These are phyloP conservation scores for Aspergillus piperis DNA, from an alignment of 2,329 filamentous ascomycete species.

Conservation along the genomic window DNA sequence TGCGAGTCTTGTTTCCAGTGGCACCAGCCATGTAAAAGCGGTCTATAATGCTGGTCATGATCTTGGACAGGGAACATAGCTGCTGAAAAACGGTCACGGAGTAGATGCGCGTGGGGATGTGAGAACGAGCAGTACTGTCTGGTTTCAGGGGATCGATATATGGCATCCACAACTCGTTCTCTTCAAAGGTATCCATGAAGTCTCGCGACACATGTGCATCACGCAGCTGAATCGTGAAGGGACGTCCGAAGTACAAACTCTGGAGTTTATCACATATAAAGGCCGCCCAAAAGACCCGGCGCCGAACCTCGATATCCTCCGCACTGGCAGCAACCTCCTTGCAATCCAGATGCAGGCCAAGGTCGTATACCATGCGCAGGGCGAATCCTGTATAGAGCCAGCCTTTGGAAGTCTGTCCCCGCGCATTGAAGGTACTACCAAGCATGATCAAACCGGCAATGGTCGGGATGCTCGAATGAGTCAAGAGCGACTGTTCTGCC, in stretches of 20 bases:
- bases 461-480: slow-evolving; percentile 7
- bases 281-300: slow-evolving; percentile 36
- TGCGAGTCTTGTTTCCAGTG: slow-evolving; percentile 25
- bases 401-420: slow-evolving; percentile 9
- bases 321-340: slow-evolving; percentile 7
- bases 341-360: slow-evolving; percentile 50
- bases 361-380: slow-evolving; percentile 55
- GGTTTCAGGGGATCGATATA: slow-evolving; percentile 15
- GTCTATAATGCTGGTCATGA: slow-evolving; percentile 43
- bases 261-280: slow-evolving; percentile 54
- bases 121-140: background rate
- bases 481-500: slow-evolving; percentile 28
- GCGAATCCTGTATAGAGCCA: slow-evolving; percentile 58
- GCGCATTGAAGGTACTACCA: slow-evolving; percentile 8
- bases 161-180: slow-evolving; percentile 30
- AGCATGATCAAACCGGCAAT: slow-evolving; percentile 2
- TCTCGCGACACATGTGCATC: slow-evolving; percentile 32
- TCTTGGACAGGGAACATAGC: slow-evolving; percentile 37
- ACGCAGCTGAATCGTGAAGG: slow-evolving; percentile 38
- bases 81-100: slow-evolving; percentile 42
- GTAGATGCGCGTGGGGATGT: slow-evolving; percentile 20
- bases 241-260: slow-evolving; percentile 57
- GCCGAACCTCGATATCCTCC: slow-evolving; percentile 31
- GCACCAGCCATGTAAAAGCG: slow-evolving; percentile 36
- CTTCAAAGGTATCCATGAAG: slow-evolving; percentile 34